These are phyloP conservation scores for Gentiana macrophylla DNA, from an alignment of 257 asterid species.

Conservation along the genomic window DNA sequence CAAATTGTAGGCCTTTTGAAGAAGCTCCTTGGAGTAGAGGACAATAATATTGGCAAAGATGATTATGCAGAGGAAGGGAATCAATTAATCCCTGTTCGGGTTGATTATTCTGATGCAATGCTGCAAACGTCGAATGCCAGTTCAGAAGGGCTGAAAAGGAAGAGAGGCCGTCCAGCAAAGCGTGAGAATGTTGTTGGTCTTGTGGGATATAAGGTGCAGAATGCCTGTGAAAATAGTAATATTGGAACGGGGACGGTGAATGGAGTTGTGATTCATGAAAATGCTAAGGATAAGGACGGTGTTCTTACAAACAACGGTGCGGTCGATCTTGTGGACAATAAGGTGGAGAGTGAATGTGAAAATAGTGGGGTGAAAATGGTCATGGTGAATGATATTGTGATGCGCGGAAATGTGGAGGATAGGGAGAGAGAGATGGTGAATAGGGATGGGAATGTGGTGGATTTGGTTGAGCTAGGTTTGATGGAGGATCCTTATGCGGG, in stretches of 20 bases:
- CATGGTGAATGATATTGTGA: constrained; percentile 13
- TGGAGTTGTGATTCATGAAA: no score
- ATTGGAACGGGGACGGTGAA: no score
- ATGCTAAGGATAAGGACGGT: no score
- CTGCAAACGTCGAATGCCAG: constrained; percentile 7
- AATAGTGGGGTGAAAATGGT: constrained; percentile 7
- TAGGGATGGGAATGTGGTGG: constrained; percentile 47
- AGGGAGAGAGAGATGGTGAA: constrained; percentile 41
- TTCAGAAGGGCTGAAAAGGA: constrained; percentile 31
- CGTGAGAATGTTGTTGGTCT: constrained; percentile 9
- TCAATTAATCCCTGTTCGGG: constrained; percentile 33
- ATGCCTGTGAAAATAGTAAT: no score
- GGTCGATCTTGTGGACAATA: not conserved
- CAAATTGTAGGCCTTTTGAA: constrained; percentile 48
- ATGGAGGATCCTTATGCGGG: constrained; percentile 45
- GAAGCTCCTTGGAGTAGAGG: constrained; percentile 35
- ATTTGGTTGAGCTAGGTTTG: constrained; percentile 40
- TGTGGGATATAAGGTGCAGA: constrained; percentile 1
- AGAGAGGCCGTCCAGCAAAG: constrained; percentile 49
- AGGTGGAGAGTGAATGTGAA: constrained; percentile 8
- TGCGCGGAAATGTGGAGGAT: constrained; percentile 27
- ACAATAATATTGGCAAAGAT: constrained; percentile 10
- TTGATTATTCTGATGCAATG: constrained; percentile 33
- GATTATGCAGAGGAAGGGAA: constrained; percentile 7
- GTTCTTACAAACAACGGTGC: no score